Base-by-base conservation (phyloP, 139 green algal species). In the Chlorella sp. region DNA sequence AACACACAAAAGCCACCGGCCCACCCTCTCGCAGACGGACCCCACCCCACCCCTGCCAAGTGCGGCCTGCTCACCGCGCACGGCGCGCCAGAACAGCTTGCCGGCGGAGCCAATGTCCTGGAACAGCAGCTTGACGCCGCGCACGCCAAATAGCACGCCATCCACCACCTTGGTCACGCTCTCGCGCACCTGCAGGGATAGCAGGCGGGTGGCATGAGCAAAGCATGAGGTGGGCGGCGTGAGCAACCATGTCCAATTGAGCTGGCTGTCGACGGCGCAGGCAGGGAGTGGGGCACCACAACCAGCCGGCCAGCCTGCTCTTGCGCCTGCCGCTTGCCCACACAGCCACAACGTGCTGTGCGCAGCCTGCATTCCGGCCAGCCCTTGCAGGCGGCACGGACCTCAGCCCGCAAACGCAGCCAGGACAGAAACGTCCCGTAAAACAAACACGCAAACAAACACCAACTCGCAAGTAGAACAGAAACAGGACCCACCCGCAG, bases 111-210 rank as follows among this genome's bases (percentile, higher is more conserved):
- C 87, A 32, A 96, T 72, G 87, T 98, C 95, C 17, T 85, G 87
- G 22, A 89, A 90, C 64, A 98, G 91, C 86, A 98, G 87, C 68
- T 94, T 91, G 40, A 98, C 32, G 3, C 97, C 97, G 5, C 94
- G 90, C 30, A 78, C 82, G 34, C 96, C 92, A 89, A 99, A 99
- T 69, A 88, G 87, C 22, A 94, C 80, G 0, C 91, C 97, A 81
- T 98, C 97, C 14, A 69, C 78, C n/a, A 90, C 48, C 78, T 89
- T 86, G 65, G n/a, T 84, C 6, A 92, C 73, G 36, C 81, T 82
- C 62, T 95, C 92, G 22, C 74, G 28, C 22, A 95, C 54, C 89
- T 96, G 89, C 76, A 94, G 65, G 16, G 58, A n/a, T n/a, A n/a
- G n/a, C n/a, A n/a, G n/a, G n/a, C n/a, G n/a, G n/a, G n/a, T n/a